Evolutionary conservation across 2,329 filamentous ascomycete species (phyloP).

Genomic region (Aspergillus sp.): DNA sequence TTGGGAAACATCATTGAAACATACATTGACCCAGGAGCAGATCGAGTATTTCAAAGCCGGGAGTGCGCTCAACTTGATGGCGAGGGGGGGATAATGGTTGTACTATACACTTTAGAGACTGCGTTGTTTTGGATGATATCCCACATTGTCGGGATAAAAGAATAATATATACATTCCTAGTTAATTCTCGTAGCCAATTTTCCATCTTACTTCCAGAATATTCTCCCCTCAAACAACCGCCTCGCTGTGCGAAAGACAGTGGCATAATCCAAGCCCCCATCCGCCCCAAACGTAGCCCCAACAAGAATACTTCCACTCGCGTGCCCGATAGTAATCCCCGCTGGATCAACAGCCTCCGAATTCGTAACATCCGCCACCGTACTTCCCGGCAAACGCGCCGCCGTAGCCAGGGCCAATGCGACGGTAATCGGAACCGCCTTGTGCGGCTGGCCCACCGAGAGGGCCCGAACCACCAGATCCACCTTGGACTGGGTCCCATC

Average conservation of each 20-base stretch:
- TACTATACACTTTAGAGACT: too few relatives aligned
- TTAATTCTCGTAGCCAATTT: background rate
- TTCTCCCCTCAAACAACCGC: constrained; percentile 48
- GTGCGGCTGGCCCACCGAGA: constrained; percentile 59
- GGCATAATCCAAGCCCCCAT: constrained; percentile 37
- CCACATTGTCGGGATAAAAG: background rate
- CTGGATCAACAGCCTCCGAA: constrained; percentile 25
- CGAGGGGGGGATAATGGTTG: constrained; percentile 32
- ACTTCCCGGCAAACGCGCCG: constrained; percentile 46
- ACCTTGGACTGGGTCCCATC: constrained; percentile 23
- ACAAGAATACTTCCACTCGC: constrained; percentile 49
- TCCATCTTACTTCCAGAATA: constrained; percentile 39
- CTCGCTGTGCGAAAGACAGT: constrained; percentile 51
- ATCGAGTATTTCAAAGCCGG: constrained; percentile 99
- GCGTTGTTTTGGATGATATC: too few relatives aligned
- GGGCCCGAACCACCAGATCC: constrained; percentile 48
- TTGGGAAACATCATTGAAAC: constrained; percentile 56
- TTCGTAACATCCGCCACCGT: constrained; percentile 37
- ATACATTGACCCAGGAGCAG: constrained; percentile 98
- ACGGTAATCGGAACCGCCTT: constrained; percentile 58
- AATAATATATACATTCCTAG: background rate
- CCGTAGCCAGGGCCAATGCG: constrained; percentile 51
- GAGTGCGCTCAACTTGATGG: constrained; percentile 97
- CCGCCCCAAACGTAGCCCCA: constrained; percentile 38
- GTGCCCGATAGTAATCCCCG: constrained; percentile 46